Evolutionary conservation across 805 yeast species (phyloP).

Genomic region (Wickerhamomyces strasburgensis): DNA sequence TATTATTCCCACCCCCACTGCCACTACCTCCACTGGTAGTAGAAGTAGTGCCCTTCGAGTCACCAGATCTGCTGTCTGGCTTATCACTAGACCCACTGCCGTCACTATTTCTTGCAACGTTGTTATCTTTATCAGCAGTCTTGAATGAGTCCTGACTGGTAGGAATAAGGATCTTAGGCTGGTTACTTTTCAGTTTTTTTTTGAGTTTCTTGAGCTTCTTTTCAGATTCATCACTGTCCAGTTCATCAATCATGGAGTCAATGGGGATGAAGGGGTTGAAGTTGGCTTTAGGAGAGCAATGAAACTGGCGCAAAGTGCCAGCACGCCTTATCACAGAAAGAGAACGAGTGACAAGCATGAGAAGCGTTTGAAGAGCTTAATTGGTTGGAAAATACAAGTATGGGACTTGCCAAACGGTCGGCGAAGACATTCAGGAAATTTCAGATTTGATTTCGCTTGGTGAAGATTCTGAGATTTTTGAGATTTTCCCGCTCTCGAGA

Average conservation of each 20-base stretch:
- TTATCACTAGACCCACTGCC: not conserved
- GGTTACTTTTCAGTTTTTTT: constrained; percentile 7
- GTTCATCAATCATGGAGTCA: constrained; percentile 23
- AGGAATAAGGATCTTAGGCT: constrained; percentile 22
- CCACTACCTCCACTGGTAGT: constrained; percentile 1
- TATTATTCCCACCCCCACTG: constrained; percentile 4
- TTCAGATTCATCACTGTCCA: constrained; percentile 11
- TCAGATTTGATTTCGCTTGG: too few relatives aligned
- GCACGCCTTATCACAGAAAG: too few relatives aligned
- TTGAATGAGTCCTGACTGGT: constrained; percentile 17
- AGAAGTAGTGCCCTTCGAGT: constrained; percentile 1
- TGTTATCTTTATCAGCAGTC: constrained; percentile 4
- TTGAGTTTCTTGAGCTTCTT: constrained; percentile 7
- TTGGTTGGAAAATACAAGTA: too few relatives aligned
- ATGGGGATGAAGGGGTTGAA: constrained; percentile 23
- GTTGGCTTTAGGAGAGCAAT: too few relatives aligned
- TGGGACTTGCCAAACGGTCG: too few relatives aligned
- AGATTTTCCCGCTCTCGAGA: too few relatives aligned
- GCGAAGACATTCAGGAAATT: too few relatives aligned
- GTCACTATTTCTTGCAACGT: not conserved
- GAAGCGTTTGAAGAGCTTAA: not conserved
- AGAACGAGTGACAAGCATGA: not conserved
- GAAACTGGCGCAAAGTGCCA: too few relatives aligned
- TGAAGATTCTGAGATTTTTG: too few relatives aligned
- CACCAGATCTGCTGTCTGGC: constrained; percentile 1